Evolutionary conservation across 2,329 filamentous ascomycete species (phyloP).

Genomic region (Didymella sp.): DNA sequence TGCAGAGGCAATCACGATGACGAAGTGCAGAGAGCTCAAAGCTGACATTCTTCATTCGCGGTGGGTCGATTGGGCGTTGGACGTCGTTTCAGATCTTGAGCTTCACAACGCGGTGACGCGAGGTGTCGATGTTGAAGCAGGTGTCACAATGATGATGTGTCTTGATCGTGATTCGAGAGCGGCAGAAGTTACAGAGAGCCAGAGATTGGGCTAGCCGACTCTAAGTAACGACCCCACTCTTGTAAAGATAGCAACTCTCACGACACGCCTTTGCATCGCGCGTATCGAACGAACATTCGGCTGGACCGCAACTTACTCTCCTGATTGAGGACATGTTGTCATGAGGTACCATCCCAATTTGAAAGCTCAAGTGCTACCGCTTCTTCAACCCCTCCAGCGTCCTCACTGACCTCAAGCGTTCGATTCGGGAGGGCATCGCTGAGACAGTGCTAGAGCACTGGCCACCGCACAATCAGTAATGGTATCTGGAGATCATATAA

Average conservation of each 20-base stretch:
- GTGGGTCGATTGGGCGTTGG: too few species aligned
- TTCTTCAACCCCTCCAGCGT: background rate
- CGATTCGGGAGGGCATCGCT: background rate
- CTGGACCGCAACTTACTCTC: too few species aligned
- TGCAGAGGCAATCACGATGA: too few species aligned
- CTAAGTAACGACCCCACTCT: background rate
- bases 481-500: background rate
- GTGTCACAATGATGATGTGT: too few species aligned
- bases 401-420: background rate
- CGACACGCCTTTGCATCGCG: background rate
- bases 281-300: too few species aligned
- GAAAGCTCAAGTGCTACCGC: background rate
- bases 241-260: background rate
- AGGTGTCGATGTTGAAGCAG: too few species aligned
- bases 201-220: background rate
- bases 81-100: too few species aligned
- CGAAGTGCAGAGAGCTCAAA: too few species aligned
- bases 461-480: background rate
- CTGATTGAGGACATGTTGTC: too few species aligned
- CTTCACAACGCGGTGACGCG: too few species aligned
- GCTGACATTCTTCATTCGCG: too few species aligned
- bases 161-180: too few species aligned
- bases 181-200: background rate
- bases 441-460: background rate
- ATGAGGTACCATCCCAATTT: background rate